Conservation (phyloP, 495 filamentous ascomycete species). For the Lophiotrema nucula region DNA sequence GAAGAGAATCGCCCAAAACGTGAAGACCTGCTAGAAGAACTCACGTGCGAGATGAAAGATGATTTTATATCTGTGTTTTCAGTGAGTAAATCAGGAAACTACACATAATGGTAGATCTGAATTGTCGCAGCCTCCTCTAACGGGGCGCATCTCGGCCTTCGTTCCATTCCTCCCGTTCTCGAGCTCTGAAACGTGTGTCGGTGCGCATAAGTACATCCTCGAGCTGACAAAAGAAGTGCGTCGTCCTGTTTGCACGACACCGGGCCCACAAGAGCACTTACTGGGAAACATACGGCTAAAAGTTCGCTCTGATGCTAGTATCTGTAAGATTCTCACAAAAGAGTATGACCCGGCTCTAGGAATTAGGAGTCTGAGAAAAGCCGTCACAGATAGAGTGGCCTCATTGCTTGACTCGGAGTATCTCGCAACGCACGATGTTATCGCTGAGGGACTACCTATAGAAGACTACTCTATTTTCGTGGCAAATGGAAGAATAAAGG, state of each 20-base stretch:
- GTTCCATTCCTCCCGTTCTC: slow-evolving; percentile 52
- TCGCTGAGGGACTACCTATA: neutral
- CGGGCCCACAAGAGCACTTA: neutral
- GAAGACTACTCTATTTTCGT: neutral
- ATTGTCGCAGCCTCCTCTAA: slow-evolving; percentile 38
- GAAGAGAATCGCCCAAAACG: neutral
- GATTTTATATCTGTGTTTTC: neutral
- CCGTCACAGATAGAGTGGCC: neutral
- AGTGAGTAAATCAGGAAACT: neutral
- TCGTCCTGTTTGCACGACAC: neutral
- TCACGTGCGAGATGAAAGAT: slow-evolving; percentile 52
- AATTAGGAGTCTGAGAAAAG: neutral
- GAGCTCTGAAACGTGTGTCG: slow-evolving; percentile 42
- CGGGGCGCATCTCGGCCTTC: slow-evolving; percentile 47
- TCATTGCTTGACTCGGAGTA: neutral
- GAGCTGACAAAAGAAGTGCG: slow-evolving; percentile 2
- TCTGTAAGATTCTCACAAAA: neutral
- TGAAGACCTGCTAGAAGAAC: neutral
- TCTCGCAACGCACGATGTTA: neutral
- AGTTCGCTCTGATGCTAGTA: neutral
- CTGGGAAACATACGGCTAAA: neutral
- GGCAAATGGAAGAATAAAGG: neutral
- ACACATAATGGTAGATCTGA: neutral
- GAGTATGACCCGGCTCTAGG: neutral
- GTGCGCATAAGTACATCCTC: slow-evolving; percentile 49